Evolutionary conservation across 768 basidiomycete species (phyloP).

Genomic region (Auriculariales sp.): DNA sequence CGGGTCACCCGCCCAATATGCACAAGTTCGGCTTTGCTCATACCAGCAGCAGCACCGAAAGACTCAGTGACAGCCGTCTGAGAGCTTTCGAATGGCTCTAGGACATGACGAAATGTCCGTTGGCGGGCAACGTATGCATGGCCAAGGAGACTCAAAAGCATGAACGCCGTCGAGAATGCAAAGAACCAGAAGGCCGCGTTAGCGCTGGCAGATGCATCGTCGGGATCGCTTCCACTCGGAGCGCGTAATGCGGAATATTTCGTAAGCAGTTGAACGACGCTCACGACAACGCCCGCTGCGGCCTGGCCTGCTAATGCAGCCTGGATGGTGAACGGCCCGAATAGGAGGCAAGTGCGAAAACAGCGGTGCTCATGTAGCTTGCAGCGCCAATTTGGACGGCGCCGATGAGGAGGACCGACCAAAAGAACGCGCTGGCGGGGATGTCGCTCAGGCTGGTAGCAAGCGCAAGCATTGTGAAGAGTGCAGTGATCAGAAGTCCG

Average conservation of each 20-base stretch:
- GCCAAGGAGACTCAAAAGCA: conserved; percentile 36
- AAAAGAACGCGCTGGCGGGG: conserved; percentile 42
- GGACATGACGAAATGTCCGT: conserved; percentile 42
- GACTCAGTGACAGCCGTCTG: conserved; percentile 11
- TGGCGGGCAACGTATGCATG: conserved; percentile 43
- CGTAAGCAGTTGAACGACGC: conserved; percentile 58
- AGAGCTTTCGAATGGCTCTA: conserved; percentile 29
- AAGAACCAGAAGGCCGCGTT: conserved; percentile 66
- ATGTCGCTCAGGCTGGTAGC: conserved; percentile 48
- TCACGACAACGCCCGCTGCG: conserved; percentile 70
- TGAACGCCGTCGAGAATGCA: conserved; percentile 49
- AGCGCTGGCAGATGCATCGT: conserved; percentile 39
- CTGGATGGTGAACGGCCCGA: conserved; percentile 61
- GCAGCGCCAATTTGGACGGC: conserved; percentile 44
- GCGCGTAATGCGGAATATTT: conserved; percentile 38
- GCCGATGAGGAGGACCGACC: conserved; percentile 49
- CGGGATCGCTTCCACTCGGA: conserved; percentile 8
- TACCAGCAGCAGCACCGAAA: conserved; percentile 11
- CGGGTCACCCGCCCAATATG: conserved; percentile 38
- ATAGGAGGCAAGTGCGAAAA: conserved; percentile 72
- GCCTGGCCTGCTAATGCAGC: conserved; percentile 74
- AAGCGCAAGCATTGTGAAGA: conserved; percentile 44
- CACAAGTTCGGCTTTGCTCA: conserved; percentile 23
- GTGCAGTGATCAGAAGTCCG: conserved; percentile 34
- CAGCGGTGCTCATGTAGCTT: conserved; percentile 63